Percentiles rank a stretch among this genome's conserved stretches.
phyloP scores from a whole-genome alignment of 2,329 filamentous ascomycete genomes.

The Cercospora canescens region DNA sequence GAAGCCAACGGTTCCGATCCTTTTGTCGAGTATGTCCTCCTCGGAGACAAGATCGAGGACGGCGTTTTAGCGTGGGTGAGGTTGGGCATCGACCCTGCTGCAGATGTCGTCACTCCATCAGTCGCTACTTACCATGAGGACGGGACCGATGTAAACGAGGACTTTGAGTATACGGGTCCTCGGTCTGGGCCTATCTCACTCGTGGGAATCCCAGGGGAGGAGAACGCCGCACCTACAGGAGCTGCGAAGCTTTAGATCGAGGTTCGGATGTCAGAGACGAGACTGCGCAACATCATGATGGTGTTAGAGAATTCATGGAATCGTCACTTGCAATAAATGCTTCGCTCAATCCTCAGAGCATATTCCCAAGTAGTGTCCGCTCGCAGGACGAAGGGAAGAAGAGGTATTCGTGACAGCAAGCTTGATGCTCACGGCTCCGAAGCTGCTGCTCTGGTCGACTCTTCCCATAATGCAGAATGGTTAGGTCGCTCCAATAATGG shows the following conservation, averaged over 20 bases:
- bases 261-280: too few species aligned
- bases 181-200: neutral
- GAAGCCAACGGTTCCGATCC: conserved; percentile 55
- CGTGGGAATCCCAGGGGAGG: neutral
- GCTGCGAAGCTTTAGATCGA: neutral
- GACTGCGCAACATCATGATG: too few species aligned
- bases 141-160: conserved; percentile 26
- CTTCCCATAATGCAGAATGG: too few species aligned
- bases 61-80: conserved; percentile 58
- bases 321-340: too few species aligned
- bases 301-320: too few species aligned
- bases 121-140: conserved; percentile 21
- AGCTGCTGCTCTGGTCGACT: too few species aligned
- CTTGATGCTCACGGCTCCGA: too few species aligned
- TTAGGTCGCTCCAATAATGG: too few species aligned
- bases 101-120: conserved; percentile 19
- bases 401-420: too few species aligned
- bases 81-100: conserved; percentile 49
- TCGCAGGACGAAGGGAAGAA: too few species aligned
- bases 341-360: too few species aligned
- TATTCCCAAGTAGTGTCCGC: too few species aligned
- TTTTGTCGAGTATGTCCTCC: conserved; percentile 57
- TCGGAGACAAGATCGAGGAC: conserved; percentile 54
- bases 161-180: conserved; percentile 10
- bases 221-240: neutral